These are phyloP conservation scores for Auricularia sp. DNA, from an alignment of 768 basidiomycete species.

Conservation along the genomic window DNA sequence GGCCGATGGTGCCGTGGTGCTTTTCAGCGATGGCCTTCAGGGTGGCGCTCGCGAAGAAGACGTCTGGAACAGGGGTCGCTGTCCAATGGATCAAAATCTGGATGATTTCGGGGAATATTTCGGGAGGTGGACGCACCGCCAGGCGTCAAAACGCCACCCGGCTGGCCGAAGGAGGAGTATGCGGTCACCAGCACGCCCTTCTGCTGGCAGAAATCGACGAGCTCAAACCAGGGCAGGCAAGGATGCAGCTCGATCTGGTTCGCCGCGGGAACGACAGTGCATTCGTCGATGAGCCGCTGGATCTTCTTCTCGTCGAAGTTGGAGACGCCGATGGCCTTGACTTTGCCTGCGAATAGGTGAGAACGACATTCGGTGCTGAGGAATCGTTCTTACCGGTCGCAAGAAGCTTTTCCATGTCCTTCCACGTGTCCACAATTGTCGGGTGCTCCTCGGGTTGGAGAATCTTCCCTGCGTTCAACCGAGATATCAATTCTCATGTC, in stretches of 20 bases:
- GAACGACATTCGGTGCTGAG: too few relatives aligned
- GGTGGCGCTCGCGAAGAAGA: slow-evolving; percentile 14
- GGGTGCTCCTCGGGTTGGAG: slow-evolving; percentile 8
- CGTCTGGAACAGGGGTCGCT: not conserved
- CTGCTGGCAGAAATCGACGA: slow-evolving; percentile 44
- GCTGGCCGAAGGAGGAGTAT: slow-evolving; percentile 42
- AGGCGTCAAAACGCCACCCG: not conserved
- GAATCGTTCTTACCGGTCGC: slow-evolving; percentile 5
- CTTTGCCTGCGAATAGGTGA: slow-evolving; percentile 36
- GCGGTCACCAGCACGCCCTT: slow-evolving; percentile 56
- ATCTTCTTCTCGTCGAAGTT: slow-evolving; percentile 45
- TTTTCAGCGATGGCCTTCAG: slow-evolving; percentile 27
- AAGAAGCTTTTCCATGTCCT: slow-evolving; percentile 13
- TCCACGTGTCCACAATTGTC: slow-evolving; percentile 14
- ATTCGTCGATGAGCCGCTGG: slow-evolving; percentile 37
- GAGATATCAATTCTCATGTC: not conserved
- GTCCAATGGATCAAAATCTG: not conserved
- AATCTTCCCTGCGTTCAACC: not conserved
- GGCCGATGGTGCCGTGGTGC: slow-evolving; percentile 32
- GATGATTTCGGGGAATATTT: too few relatives aligned
- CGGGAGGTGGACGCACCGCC: too few relatives aligned
- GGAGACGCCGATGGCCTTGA: slow-evolving; percentile 42
- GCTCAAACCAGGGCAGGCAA: slow-evolving; percentile 51
- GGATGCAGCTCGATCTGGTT: slow-evolving; percentile 69
- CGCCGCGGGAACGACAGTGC: slow-evolving; percentile 49